Evolutionary conservation across 163 green algal genomes (phyloP), one percentile per base, ranked within the genome.

Genomic region (Chlamydomonas reinhardtii): DNA sequence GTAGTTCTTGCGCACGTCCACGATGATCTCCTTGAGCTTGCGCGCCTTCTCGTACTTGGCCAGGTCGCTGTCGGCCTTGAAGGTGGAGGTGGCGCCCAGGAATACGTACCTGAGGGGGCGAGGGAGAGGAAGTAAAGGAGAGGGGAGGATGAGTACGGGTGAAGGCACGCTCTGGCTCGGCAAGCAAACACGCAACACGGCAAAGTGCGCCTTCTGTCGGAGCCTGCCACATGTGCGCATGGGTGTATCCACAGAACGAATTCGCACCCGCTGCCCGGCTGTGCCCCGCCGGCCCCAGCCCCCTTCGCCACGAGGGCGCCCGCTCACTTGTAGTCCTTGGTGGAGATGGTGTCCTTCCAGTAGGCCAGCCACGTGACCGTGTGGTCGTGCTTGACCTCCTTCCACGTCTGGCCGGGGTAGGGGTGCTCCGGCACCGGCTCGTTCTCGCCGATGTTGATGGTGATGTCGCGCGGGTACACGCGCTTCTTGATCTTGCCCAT

Each of bases 401-500:
- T 96, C 94, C 93, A 96, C 22, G 64, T 91, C 91, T 99, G 97
- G 31, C 94, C 97, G 0, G 93, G 91, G 91, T 98, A 98, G 0
- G 97, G 95, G 91, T 98, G 97, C 85, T 95, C 86, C 6, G 98
- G 98, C 12, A 99, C 78, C 0, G 94, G 91, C 71, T 93, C 94
- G 54, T 93, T 94, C 90, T 94, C 92, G 31, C 96, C 93, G 52
- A 99, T 98, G 96, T 99, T 99, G 92, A 99, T 98, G 39, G 94
- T 98, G 85, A 99, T 97, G 90, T 99, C 97, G 0, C 95, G 90
- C 0, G 98, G 98, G 89, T 98, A 98, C 73, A 99, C 96, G 59
- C 98, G 94, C 74, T 91, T 92, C 94, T 99, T 99, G 82, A 99
- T 93, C 79, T 94, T 97, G 82, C 98, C 98, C 98, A 99, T 99